These are phyloP conservation scores for Neopestalotiopsis sp. DNA, from an alignment of 2,329 filamentous ascomycete genomes.

Conservation along the genomic window DNA sequence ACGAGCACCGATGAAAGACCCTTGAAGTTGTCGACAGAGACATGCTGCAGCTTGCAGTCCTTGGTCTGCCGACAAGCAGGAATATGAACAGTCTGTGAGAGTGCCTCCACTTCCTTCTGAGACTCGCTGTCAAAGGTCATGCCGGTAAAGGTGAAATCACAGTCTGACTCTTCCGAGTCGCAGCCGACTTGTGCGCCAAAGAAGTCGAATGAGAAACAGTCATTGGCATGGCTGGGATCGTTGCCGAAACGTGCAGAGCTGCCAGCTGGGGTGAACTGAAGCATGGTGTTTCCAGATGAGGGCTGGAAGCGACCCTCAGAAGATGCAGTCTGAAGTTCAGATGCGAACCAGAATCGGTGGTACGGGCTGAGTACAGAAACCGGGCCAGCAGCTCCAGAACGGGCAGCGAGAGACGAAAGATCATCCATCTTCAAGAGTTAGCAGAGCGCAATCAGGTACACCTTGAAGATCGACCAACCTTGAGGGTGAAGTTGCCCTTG, in stretches of 20 bases:
- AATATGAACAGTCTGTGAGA: constrained; percentile 26
- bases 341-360: constrained; percentile 36
- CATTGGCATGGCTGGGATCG: constrained; percentile 27
- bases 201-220: constrained; percentile 35
- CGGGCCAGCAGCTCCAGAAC: constrained; percentile 23
- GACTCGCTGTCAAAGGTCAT: constrained; percentile 27
- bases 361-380: constrained; percentile 34
- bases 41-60: constrained; percentile 28
- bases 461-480: constrained; percentile 27
- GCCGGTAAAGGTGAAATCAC: constrained; percentile 35
- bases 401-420: constrained; percentile 24
- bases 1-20: constrained; percentile 41
- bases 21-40: constrained; percentile 29
- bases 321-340: constrained; percentile 29
- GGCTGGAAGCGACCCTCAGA: constrained; percentile 27
- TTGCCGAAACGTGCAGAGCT: constrained; percentile 26
- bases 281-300: constrained; percentile 35
- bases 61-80: constrained; percentile 27
- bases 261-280: constrained; percentile 31
- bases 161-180: constrained; percentile 29
- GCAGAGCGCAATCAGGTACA: neutral
- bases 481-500: constrained; percentile 33
- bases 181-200: constrained; percentile 33
- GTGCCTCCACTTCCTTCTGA: constrained; percentile 21
- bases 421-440: constrained; percentile 32